Percentiles rank a stretch among this genome's conserved stretches.
phyloP scores from a whole-genome alignment of 306 rosid genomes.

The Prunus persica region DNA sequence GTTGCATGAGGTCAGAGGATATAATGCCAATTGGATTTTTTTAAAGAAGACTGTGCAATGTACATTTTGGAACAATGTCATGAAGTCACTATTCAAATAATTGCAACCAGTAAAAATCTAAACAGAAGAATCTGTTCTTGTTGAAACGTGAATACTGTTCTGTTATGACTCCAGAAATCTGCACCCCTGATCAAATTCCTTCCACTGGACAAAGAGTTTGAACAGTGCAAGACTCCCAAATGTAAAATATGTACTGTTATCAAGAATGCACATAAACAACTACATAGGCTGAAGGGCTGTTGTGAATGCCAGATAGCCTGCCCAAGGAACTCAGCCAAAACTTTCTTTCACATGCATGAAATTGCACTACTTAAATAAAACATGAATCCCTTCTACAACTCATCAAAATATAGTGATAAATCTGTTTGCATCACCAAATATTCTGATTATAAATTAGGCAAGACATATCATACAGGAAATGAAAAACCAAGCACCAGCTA shows the following conservation, averaged over 20 bases:
- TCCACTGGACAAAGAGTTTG: not conserved
- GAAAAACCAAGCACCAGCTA: not conserved
- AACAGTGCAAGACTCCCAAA: not conserved
- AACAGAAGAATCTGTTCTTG: not conserved
- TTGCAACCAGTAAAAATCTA: not conserved
- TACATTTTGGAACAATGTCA: not conserved
- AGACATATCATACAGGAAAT: not conserved
- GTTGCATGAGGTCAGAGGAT: not conserved
- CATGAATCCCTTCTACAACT: not conserved
- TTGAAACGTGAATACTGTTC: not conserved
- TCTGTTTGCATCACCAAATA: not conserved
- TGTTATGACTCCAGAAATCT: not conserved
- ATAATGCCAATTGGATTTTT: not conserved
- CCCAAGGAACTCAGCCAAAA: too few relatives aligned
- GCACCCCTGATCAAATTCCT: not conserved
- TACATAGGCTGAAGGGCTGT: not conserved
- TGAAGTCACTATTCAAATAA: not conserved
- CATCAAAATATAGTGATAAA: not conserved
- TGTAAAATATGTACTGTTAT: not conserved
- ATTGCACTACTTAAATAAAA: not conserved
- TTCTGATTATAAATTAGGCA: not conserved
- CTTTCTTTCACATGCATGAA: not conserved
- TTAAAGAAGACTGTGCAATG: not conserved
- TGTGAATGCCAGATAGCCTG: not conserved
- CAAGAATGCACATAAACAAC: not conserved